These are phyloP conservation scores for Termitomyces sp. DNA, from an alignment of 768 basidiomycete genomes.

Conservation along the genomic window DNA sequence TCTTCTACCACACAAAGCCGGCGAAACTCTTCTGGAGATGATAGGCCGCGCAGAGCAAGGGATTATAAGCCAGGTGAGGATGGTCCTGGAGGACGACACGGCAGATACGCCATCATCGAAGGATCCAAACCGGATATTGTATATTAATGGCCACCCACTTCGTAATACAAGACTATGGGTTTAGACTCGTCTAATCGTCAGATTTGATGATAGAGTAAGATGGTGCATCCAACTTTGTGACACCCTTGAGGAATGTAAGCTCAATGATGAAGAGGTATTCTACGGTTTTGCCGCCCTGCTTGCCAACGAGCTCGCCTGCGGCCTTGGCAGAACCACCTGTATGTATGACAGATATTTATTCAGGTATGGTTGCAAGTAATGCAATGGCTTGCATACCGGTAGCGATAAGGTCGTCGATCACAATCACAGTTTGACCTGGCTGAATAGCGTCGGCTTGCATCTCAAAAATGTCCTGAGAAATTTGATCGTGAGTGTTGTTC, in stretches of 20 bases:
- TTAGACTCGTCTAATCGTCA: conserved; percentile 47
- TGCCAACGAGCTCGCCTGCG: conserved; percentile 82
- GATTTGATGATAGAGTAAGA: conserved; percentile 84
- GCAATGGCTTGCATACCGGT: conserved; percentile 54
- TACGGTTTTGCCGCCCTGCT: conserved; percentile 78
- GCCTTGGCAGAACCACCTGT: conserved; percentile 90
- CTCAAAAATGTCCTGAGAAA: conserved; percentile 83
- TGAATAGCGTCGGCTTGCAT: conserved; percentile 87
- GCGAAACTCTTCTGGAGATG: conserved; percentile 50
- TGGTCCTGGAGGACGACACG: conserved; percentile 41
- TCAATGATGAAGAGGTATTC: conserved; percentile 97
- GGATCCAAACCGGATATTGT: conserved; percentile 49
- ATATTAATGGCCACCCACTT: conserved; percentile 73
- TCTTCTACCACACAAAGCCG: conserved; percentile 49
- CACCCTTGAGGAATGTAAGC: conserved; percentile 67
- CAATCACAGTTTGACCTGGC: conserved; percentile 76
- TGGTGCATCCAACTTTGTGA: conserved; percentile 78
- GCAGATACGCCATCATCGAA: conserved; percentile 19
- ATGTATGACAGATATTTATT: conserved; percentile 21
- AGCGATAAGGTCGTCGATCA: conserved; percentile 95
- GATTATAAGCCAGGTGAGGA: conserved; percentile 43
- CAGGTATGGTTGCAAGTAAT: neutral
- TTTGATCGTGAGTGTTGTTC: neutral
- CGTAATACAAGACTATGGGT: conserved; percentile 69
- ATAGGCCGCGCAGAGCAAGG: conserved; percentile 44